Evolutionary conservation across 176 grass and related monocot genomes (phyloP), one percentile per base, ranked within the genome.

Genomic region (Oryza glumipatula): DNA sequence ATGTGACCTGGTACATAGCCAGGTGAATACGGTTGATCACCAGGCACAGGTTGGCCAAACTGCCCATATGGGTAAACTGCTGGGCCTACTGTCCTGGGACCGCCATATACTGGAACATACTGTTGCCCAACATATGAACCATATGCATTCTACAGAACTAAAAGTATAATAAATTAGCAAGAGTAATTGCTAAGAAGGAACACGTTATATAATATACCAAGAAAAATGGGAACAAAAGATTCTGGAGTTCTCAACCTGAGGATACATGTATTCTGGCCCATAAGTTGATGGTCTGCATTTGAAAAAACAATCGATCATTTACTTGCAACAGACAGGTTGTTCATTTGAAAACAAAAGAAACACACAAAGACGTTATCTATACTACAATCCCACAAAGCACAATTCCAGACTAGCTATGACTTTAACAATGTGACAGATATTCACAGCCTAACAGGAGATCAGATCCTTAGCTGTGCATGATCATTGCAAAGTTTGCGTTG

Each of bases 121-220:
- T 91, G 92, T 65, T 91, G 89, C 74, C 89, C 86, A 77, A 88
- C 86, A 83, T 91, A 94, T 66, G 92, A 84, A 81, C 71, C 77
- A 73, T 91, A 94, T n/a, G 84, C 92, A 91, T 91, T 94, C 92
- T 94, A 88, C 80, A 94, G 86, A 84, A 78, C 83, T 89, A 86
- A 89, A 77, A 91, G 77, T 46, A 64, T 30, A 71, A 78, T 70
- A 90, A 87, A 90, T 87, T 83, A 90, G 81, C 39, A 67, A 88
- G 65, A 90, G 23, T 71, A 35, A 81, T 12, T 65, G 63, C 15
- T 35, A 30, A 17, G 30, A 71, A 45, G 33, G 0, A 19, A 32
- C 14, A 14, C 13, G 16, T 74, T 82, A 74, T 74, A 39, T 61
- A 44, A 21, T 64, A 19, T 43, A 67, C 16, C 16, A 58, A 56